These are phyloP conservation scores for Chrysopogon serrulatus DNA, from an alignment of 176 grass and related monocot species.

Conservation along the genomic window DNA sequence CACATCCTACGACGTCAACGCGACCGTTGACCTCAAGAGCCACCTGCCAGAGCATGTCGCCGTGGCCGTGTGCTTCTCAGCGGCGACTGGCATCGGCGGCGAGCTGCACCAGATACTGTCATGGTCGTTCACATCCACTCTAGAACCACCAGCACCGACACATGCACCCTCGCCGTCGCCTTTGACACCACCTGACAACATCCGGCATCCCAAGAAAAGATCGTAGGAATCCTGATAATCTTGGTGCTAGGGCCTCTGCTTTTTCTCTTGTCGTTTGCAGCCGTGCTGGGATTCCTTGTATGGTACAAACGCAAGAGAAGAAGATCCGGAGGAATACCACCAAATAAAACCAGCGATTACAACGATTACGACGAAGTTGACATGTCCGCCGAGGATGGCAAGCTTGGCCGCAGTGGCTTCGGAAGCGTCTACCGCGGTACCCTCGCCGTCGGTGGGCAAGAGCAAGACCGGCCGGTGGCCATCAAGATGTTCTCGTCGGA, in stretches of 20 bases:
- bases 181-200: too few species aligned
- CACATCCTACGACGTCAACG: not conserved
- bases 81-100: not conserved
- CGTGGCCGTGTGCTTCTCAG: not conserved
- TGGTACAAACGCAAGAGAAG: too few species aligned
- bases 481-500: not conserved
- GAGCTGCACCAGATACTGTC: not conserved
- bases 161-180: too few species aligned
- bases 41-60: not conserved
- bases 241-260: not conserved
- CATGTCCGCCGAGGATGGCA: not conserved
- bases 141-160: not conserved
- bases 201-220: too few species aligned
- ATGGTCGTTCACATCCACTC: not conserved
- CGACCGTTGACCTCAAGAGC: not conserved
- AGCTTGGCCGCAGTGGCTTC: not conserved
- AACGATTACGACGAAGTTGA: too few species aligned
- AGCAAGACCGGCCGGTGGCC: too few species aligned
- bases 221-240: too few species aligned
- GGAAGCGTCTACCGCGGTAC: too few species aligned
- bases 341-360: not conserved
- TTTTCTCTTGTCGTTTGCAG: not conserved
- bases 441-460: too few species aligned
- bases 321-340: too few species aligned
- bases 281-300: not conserved